Evolutionary conservation across 2,329 filamentous ascomycete genomes (phyloP).

Genomic region (Clonostachys byssicola): DNA sequence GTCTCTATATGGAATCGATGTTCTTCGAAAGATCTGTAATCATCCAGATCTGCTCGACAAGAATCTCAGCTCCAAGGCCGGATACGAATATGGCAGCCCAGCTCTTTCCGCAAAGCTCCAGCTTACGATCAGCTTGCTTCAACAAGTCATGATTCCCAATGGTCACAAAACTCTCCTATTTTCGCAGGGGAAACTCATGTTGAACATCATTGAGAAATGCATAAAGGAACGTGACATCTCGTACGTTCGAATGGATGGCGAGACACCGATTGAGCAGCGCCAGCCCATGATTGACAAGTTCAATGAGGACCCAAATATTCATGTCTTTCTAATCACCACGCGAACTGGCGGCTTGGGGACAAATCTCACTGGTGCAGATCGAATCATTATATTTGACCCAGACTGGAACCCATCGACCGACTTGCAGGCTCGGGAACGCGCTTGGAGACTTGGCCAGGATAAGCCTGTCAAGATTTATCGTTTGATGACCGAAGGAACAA

Average conservation of each 20-base stretch:
- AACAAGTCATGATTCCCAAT: constrained; percentile 77
- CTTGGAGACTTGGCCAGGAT: constrained; percentile 94
- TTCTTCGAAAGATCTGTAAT: constrained; percentile 94
- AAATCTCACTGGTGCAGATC: constrained; percentile 89
- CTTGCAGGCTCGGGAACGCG: constrained; percentile 88
- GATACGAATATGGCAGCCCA: constrained; percentile 73
- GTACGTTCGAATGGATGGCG: constrained; percentile 89
- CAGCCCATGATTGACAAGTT: constrained; percentile 90
- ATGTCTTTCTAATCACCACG: constrained; percentile 91
- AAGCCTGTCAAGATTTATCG: constrained; percentile 94
- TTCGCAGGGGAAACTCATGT: constrained; percentile 89
- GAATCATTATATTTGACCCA: constrained; percentile 97
- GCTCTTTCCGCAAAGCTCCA: constrained; percentile 93
- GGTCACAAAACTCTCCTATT: constrained; percentile 94
- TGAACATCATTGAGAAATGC: constrained; percentile 87
- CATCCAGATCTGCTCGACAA: constrained; percentile 85
- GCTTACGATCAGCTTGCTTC: constrained; percentile 81
- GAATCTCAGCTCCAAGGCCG: constrained; percentile 45
- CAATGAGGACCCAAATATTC: constrained; percentile 73
- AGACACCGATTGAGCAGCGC: constrained; percentile 82
- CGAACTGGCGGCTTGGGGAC: constrained; percentile 92
- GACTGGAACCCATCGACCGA: constrained; percentile 99
- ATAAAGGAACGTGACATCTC: constrained; percentile 66
- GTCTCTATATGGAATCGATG: constrained; percentile 85
- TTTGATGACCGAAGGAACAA: constrained; percentile 96